Base-by-base conservation (phyloP, 495 filamentous ascomycete genomes). In the Mytilinidion resinicola region DNA sequence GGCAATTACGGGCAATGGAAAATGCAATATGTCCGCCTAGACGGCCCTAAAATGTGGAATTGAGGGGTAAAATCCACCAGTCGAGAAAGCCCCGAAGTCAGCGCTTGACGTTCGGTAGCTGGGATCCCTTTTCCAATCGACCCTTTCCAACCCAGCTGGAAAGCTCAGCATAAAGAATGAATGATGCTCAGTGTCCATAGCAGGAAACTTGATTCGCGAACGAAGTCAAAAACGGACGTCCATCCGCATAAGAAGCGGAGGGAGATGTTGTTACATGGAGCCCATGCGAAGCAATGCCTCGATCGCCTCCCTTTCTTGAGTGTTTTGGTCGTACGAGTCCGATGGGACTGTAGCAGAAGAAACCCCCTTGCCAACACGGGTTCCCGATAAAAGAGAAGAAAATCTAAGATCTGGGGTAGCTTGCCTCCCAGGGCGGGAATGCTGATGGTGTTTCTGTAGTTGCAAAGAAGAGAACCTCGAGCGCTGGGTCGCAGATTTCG, bases 251-350 rank as follows among this genome's bases (percentile, higher is more conserved):
- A 53, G 34, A 41, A 53, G 51, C 11, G 14, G 7, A 30, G 12
- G 52, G 55, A 19, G 36, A 38, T 53, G 49, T 15, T 62, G 30
- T 41, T 87, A 91, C 85, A 91, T 87, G 73, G 87, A 90, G 73
- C 88, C 88, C 72, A 95, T 82, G 73, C 83, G 82, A 65, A 95
- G 77, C 71, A 95, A 82, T 55, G 89, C 89, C 72, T 90, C 89
- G 60, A 90, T 82, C 38, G 89, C 89, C 68, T 89, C 88, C 68
- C 87, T 85, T 77, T 95, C 89, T 73, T 89, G 83, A 41, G 78
- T 77, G 63, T 67, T 57, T 46, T 71, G 69, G 57, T 76, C 63
- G 55, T 60, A 47, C 58, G 61, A 53, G 42, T 60, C 60, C 25
- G 36, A 43, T 41, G 60, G 49, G 43, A 48, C 53, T 52, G 55